Percentiles rank a stretch among this genome's conserved stretches.
These are phyloP conservation scores for Coemansia sp. DNA, from an alignment of 192 early-diverging fungal species.

Conservation along the genomic window DNA sequence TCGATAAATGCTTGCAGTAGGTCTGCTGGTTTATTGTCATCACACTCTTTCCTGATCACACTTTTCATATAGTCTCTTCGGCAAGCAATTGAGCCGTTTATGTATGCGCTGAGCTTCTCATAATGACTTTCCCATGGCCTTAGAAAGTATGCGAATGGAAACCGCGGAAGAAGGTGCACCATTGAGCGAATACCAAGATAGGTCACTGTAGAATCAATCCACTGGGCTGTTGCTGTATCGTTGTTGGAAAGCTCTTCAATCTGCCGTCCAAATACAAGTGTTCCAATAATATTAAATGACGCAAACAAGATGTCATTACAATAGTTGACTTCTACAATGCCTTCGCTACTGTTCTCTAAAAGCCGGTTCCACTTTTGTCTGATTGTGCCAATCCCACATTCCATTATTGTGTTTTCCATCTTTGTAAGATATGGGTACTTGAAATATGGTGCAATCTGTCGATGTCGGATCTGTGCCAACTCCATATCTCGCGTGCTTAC, in stretches of 20 bases:
- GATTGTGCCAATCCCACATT: conserved; percentile 32
- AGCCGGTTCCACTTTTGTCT: conserved; percentile 39
- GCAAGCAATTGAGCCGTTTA: conserved; percentile 28
- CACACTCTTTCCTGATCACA: background rate
- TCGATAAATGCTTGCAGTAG: conserved; percentile 54
- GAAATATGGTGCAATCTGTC: conserved; percentile 46
- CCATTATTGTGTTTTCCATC: conserved; percentile 48
- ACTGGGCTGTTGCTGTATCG: conserved; percentile 26
- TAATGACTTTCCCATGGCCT: conserved; percentile 41
- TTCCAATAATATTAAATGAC: conserved; percentile 47
- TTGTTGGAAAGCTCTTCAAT: conserved; percentile 30
- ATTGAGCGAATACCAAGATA: conserved; percentile 42
- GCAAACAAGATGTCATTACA: conserved; percentile 42
- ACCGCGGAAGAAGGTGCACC: conserved; percentile 29
- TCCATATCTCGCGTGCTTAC: conserved; percentile 43
- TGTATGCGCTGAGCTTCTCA: conserved; percentile 26
- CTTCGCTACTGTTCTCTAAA: conserved; percentile 15
- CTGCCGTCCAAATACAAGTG: conserved; percentile 38
- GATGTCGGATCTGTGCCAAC: conserved; percentile 36
- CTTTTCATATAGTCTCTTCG: conserved; percentile 18
- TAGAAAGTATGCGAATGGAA: conserved; percentile 24
- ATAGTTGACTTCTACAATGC: conserved; percentile 45
- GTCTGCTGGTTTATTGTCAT: conserved; percentile 25
- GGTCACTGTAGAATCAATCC: conserved; percentile 42
- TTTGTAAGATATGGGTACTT: conserved; percentile 32